These are phyloP conservation scores for Graphilbum ipis-grandicollis DNA, from an alignment of 2,329 filamentous ascomycete genomes.

Conservation along the genomic window DNA sequence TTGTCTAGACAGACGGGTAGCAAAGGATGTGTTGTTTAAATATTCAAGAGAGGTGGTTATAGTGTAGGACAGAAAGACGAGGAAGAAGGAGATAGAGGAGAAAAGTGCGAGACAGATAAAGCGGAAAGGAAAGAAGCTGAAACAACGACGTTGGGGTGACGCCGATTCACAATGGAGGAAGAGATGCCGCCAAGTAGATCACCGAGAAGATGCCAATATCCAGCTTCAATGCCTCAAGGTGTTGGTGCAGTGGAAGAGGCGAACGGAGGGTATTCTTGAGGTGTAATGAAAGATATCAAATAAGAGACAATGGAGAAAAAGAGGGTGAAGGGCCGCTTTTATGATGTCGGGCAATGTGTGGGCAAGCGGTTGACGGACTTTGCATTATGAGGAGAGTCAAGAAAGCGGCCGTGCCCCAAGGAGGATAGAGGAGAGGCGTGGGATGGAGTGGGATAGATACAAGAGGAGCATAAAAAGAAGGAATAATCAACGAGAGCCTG, in stretches of 20 bases:
- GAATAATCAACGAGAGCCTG: neutral
- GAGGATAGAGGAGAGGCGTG: neutral
- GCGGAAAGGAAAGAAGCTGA: neutral
- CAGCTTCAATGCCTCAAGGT: neutral
- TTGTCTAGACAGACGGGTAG: too few species aligned
- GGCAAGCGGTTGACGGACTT: too few species aligned
- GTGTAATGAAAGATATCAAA: neutral
- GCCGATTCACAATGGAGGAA: too few species aligned
- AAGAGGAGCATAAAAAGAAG: neutral
- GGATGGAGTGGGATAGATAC: neutral
- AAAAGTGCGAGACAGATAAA: neutral
- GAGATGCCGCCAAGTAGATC: too few species aligned
- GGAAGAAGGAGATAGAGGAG: neutral
- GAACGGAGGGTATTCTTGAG: neutral
- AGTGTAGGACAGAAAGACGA: neutral
- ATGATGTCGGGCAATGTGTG: slow-evolving; percentile 1
- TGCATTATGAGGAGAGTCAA: neutral
- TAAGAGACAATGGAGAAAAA: neutral
- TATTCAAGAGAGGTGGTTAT: neutral
- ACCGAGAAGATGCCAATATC: too few species aligned
- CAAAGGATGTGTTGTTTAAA: too few species aligned
- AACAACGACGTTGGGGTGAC: neutral
- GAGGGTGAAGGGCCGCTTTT: slow-evolving; percentile 4
- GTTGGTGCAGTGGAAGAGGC: neutral
- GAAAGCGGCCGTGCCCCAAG: neutral